These are phyloP conservation scores for Leucogyrophana mollusca DNA, from an alignment of 768 basidiomycete species.

Conservation along the genomic window DNA sequence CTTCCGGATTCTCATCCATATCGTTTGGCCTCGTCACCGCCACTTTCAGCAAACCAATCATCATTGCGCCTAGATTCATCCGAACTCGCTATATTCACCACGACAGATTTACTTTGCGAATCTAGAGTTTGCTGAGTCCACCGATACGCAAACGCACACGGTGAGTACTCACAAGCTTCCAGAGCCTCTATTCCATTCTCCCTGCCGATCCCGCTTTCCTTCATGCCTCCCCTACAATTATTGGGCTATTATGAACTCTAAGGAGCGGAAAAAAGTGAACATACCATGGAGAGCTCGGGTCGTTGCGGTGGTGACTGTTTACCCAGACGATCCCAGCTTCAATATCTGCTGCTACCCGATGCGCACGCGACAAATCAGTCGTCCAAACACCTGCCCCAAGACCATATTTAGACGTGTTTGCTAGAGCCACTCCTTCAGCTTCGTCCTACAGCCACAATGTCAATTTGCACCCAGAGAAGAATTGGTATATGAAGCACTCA, in stretches of 20 bases:
- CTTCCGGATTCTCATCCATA: constrained; percentile 54
- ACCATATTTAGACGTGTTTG: constrained; percentile 79
- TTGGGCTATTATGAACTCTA: too few relatives aligned
- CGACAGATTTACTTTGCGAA: constrained; percentile 80
- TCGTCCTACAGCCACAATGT: constrained; percentile 43
- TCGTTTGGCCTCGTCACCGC: constrained; percentile 43
- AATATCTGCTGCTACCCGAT: constrained; percentile 67
- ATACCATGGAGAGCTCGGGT: constrained; percentile 86
- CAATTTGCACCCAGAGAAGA: background rate
- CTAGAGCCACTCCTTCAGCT: constrained; percentile 61
- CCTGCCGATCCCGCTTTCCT: constrained; percentile 83
- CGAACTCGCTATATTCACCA: constrained; percentile 66
- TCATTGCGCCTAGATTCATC: constrained; percentile 59
- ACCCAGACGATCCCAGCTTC: constrained; percentile 84
- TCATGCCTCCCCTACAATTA: constrained; percentile 78
- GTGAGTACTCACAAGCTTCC: constrained; percentile 58
- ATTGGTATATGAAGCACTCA: constrained; percentile 33
- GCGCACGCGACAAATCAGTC: constrained; percentile 67
- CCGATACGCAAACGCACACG: background rate
- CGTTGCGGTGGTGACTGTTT: constrained; percentile 87
- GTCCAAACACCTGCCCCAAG: constrained; percentile 85
- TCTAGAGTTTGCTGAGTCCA: constrained; percentile 41
- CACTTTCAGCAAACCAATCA: constrained; percentile 76
- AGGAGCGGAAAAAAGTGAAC: constrained; percentile 4
- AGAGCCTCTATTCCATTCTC: constrained; percentile 86